phyloP scores from a whole-genome alignment of 139 green algal genomes.

The Coelastrella sp. region DNA sequence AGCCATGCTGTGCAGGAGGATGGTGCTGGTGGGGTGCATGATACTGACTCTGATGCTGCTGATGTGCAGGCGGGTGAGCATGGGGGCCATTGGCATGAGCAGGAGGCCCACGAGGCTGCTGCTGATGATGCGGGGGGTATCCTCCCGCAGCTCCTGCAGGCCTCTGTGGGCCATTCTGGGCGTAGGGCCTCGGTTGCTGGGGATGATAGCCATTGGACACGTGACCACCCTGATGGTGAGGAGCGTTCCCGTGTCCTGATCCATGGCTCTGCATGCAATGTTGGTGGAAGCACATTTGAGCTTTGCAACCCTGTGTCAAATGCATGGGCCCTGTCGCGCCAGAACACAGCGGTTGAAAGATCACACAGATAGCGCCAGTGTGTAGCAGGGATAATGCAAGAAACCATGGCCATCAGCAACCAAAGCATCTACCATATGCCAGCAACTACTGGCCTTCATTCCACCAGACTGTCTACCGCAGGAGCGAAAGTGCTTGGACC shows the following conservation, averaged over 20 bases:
- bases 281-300: background rate
- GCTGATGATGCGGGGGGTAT: background rate
- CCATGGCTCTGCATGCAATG: constrained; percentile 22
- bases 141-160: background rate
- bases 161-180: background rate
- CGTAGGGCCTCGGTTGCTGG: background rate
- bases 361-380: too few species aligned
- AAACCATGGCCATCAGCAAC: too few species aligned
- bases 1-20: background rate
- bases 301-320: too few species aligned
- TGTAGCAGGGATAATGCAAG: too few species aligned
- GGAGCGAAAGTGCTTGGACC: background rate
- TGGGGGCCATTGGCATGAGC: background rate
- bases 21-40: background rate
- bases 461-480: background rate
- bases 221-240: background rate
- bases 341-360: too few species aligned
- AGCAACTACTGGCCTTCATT: background rate
- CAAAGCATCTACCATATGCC: too few species aligned
- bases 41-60: constrained; percentile 7
- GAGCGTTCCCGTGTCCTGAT: constrained; percentile 18
- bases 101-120: background rate
- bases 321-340: too few species aligned
- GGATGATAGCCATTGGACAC: background rate
- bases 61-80: background rate